Conservation (phyloP, 169 alveolate species). For the Plasmodium knowlesi region DNA sequence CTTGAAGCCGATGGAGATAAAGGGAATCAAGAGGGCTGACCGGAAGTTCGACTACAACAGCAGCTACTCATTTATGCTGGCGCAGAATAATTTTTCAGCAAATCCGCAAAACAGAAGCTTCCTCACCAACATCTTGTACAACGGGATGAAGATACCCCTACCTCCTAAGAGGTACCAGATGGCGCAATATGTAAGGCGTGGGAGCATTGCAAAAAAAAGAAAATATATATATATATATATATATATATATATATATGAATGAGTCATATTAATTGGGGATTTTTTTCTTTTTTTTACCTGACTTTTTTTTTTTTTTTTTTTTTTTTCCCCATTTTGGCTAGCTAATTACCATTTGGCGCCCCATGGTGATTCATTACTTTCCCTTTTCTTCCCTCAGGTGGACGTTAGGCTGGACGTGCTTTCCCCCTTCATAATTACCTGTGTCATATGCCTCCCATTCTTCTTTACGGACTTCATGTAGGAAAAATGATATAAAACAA, state of each 20-base stretch:
- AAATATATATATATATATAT: too few relatives aligned
- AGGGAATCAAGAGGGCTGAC: conserved; percentile 87
- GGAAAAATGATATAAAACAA: conserved; percentile 4
- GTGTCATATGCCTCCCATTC: conserved; percentile 56
- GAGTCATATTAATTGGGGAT: background rate
- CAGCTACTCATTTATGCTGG: conserved; percentile 35
- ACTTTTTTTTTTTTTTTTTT: conserved; percentile 4
- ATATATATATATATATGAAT: background rate
- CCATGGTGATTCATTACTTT: background rate
- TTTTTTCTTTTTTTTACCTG: background rate
- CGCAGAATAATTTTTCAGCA: conserved; percentile 76
- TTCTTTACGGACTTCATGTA: conserved; percentile 55
- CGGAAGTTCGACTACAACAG: conserved; percentile 80
- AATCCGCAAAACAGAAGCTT: conserved; percentile 4
- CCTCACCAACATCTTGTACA: conserved; percentile 60
- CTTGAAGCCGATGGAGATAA: conserved; percentile 77
- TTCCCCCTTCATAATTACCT: conserved; percentile 34
- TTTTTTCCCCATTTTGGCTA: background rate
- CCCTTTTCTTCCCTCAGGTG: conserved; percentile 23
- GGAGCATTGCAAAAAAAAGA: background rate
- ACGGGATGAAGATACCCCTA: conserved; percentile 84
- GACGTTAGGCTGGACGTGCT: conserved; percentile 62
- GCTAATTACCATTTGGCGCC: background rate
- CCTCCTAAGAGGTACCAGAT: conserved; percentile 74
- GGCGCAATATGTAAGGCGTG: conserved; percentile 44